These are phyloP conservation scores for Leccinum obscurum DNA, from an alignment of 768 basidiomycete genomes.

Conservation along the genomic window DNA sequence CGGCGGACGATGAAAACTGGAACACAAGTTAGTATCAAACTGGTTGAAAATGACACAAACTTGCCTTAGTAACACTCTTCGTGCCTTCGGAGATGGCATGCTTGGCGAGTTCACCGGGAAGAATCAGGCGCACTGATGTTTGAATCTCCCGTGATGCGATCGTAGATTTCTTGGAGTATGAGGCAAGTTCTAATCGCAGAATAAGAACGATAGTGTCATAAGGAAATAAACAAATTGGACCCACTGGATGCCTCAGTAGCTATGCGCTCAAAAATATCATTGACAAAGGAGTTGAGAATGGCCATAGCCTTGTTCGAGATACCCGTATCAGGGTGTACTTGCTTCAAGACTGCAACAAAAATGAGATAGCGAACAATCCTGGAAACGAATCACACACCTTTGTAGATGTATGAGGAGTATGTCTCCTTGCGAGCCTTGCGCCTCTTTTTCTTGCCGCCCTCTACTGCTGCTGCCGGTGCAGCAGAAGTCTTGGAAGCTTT, in stretches of 20 bases:
- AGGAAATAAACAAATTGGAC: conserved; percentile 26
- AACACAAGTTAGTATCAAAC: conserved; percentile 2
- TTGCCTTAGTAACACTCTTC: conserved; percentile 66
- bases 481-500: conserved; percentile 62
- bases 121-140: conserved; percentile 91
- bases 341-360: conserved; percentile 72
- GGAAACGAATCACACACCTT: conserved; percentile 46
- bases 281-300: conserved; percentile 90
- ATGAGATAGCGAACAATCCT: conserved; percentile 1
- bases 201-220: neutral
- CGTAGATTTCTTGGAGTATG: conserved; percentile 98
- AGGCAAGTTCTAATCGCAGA: conserved; percentile 71
- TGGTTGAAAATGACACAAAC: neutral
- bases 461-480: conserved; percentile 50
- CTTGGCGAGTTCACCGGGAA: conserved; percentile 97
- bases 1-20: conserved; percentile 46
- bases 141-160: conserved; percentile 99
- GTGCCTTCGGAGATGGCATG: conserved; percentile 97
- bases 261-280: conserved; percentile 92
- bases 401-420: conserved; percentile 94
- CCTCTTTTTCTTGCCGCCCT: conserved; percentile 85
- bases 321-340: conserved; percentile 98
- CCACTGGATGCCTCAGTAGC: conserved; percentile 85
- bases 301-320: conserved; percentile 98
- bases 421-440: conserved; percentile 90